phyloP scores from a whole-genome alignment of 129 eudicot genomes.

The Escallonia rubra region DNA sequence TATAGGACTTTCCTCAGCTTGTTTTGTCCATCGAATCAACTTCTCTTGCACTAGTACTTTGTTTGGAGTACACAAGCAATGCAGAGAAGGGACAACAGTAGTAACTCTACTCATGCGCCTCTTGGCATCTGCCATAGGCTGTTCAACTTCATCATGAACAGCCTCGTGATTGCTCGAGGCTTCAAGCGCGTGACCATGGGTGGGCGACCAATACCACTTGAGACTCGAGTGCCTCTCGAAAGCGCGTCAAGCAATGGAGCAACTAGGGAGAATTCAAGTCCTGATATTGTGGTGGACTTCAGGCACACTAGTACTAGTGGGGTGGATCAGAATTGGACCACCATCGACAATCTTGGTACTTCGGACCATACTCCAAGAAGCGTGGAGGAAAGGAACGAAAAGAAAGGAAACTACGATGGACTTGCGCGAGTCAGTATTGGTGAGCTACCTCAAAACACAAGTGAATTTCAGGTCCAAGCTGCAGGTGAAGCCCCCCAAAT shows the following conservation, averaged over 20 bases:
- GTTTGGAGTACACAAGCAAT: conserved; percentile 11
- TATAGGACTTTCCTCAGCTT: neutral
- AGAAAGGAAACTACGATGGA: neutral
- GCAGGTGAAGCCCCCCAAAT: conserved; percentile 8
- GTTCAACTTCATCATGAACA: conserved; percentile 13
- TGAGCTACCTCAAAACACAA: neutral
- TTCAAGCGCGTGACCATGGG: conserved; percentile 8
- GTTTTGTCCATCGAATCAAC: neutral
- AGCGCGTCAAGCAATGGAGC: neutral
- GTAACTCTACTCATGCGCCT: neutral
- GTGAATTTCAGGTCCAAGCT: neutral
- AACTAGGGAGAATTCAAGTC: neutral
- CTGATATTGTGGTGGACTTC: conserved; percentile 28
- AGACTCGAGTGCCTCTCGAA: conserved; percentile 17
- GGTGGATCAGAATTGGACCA: neutral
- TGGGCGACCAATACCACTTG: neutral
- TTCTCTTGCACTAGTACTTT: neutral
- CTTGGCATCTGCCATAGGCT: conserved; percentile 29
- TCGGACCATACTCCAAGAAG: neutral
- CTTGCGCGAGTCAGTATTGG: neutral
- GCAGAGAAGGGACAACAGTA: conserved; percentile 7
- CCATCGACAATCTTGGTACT: neutral
- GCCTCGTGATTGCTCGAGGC: conserved; percentile 5
- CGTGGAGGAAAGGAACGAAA: neutral
- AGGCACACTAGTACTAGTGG: conserved; percentile 12